Percentiles rank a stretch among this genome's conserved stretches.
phyloP scores from a whole-genome alignment of 1,284 basidiomycete genomes.

The Sporisorium iseilematis-ciliati region DNA sequence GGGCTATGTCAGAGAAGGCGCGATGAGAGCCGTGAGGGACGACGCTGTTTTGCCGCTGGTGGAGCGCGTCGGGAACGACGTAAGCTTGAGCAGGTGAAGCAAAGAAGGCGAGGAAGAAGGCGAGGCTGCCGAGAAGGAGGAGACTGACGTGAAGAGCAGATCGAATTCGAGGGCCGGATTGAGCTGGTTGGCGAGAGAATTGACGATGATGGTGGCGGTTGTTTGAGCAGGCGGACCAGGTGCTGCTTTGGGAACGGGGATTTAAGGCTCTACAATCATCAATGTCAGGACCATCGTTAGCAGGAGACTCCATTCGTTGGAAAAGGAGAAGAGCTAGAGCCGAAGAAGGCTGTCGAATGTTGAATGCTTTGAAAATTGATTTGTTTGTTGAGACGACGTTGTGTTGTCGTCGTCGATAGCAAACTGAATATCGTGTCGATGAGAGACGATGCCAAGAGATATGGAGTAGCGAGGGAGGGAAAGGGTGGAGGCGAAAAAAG shows the following conservation, averaged over 20 bases:
- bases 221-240: constrained; percentile 42
- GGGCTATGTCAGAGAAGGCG: constrained; percentile 23
- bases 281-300: constrained; percentile 47
- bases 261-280: constrained; percentile 57
- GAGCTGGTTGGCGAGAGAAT: not conserved
- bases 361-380: too few species aligned
- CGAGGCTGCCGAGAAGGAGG: constrained; percentile 19
- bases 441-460: constrained; percentile 10
- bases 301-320: constrained; percentile 48
- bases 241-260: constrained; percentile 29
- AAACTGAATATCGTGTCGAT: not conserved
- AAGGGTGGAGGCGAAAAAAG: not conserved
- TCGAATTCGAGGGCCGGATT: constrained; percentile 4
- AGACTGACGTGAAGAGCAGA: constrained; percentile 7
- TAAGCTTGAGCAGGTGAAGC: constrained; percentile 22
- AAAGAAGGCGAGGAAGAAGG: constrained; percentile 16
- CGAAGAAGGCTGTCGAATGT: not conserved
- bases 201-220: constrained; percentile 19
- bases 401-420: not conserved
- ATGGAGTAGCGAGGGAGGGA: not conserved
- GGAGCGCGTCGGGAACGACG: constrained; percentile 27
- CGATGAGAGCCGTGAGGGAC: not conserved
- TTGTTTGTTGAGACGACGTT: not conserved
- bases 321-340: not conserved
- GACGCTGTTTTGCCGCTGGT: constrained; percentile 7